These are phyloP conservation scores for Coccomyxa sp. DNA, from an alignment of 139 green algal species.

Conservation along the genomic window DNA sequence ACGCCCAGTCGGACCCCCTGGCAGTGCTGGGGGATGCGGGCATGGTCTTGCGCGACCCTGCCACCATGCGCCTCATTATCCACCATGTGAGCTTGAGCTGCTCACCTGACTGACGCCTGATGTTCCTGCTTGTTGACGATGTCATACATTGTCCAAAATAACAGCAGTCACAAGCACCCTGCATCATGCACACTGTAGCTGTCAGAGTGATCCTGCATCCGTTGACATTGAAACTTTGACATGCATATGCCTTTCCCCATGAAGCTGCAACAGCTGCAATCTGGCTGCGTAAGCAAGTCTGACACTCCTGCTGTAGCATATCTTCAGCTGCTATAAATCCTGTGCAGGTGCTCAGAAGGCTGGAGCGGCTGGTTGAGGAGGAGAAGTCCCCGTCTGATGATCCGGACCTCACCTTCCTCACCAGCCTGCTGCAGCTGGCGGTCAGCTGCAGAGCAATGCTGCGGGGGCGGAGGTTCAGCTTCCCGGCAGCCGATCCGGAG, in stretches of 20 bases:
- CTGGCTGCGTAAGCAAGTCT: too few relatives aligned
- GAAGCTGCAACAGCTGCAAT: too few relatives aligned
- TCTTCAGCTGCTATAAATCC: not conserved
- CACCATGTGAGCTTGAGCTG: slow-evolving; percentile 50
- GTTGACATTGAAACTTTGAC: too few relatives aligned
- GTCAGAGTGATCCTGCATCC: too few relatives aligned
- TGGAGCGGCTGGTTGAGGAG: slow-evolving; percentile 31
- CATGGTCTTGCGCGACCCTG: slow-evolving; percentile 71
- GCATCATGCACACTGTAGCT: too few relatives aligned
- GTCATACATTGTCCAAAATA: too few relatives aligned
- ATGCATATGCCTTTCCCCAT: too few relatives aligned
- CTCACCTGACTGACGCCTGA: too few relatives aligned
- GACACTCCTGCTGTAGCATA: too few relatives aligned
- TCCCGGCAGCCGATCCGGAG: slow-evolving; percentile 23
- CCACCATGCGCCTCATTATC: slow-evolving; percentile 61
- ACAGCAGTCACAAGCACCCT: too few relatives aligned
- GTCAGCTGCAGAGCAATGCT: not conserved
- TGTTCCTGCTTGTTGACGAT: too few relatives aligned
- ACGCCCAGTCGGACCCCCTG: slow-evolving; percentile 31
- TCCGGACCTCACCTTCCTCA: slow-evolving; percentile 48
- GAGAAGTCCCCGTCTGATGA: slow-evolving; percentile 37
- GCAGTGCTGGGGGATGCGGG: slow-evolving; percentile 59
- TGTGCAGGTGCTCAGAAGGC: slow-evolving; percentile 36
- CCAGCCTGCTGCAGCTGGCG: slow-evolving; percentile 61
- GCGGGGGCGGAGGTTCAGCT: slow-evolving; percentile 12